Base-by-base conservation (phyloP, 208 protist species). In the Acanthamoeba quina region DNA sequence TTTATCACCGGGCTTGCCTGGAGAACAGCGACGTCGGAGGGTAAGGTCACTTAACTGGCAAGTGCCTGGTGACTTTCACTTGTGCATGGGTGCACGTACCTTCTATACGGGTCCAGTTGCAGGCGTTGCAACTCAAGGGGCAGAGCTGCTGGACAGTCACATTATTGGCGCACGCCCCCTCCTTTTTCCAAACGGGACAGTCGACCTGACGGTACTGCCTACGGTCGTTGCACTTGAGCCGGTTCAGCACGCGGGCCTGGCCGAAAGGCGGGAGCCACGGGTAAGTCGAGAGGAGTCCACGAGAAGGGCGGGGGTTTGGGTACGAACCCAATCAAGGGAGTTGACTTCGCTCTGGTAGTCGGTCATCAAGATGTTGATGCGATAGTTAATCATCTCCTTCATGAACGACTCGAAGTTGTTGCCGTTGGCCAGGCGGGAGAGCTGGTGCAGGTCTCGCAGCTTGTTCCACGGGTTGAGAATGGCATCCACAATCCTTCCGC, bases 281-380 rank as follows among this genome's bases (percentile, higher is more conserved):
- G n/a, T 78, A 31, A 78, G 68, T 74, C n/a, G 66, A 17, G 26
- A 0, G 13, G 26, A 4, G 29, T 24, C 11, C 44, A 41, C 37
- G 37, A 41, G 37, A 41, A 24, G 37, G 19, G 15, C 47, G 15
- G 21, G 76, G 10, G 21, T 29, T 15, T 21, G 76, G 26, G 11
- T 6, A 34, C 19, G 76, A 49, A 85, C 66, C 76, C 76, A 60
- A 56, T 85, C 76, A 11, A 85, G 44, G 24, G 76, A 60, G 47
- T 85, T 58, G 31, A 58, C 47, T 85, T 85, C 76, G 21, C 29
- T 34, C 21, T 85, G 47, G 47, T 49, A 85, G 44, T 85, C 76
- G 3, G 76, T 85, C 76, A 85, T 85, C 13, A 85, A 34, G 21
- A 85, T 21, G 47, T 85, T 85, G 76, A 85, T 85, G 37, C 47